A percentile compares a stretch with the other conserved stretches of the same genome.
Conservation (phyloP, 768 basidiomycete species). For the Tulasnella sp. region DNA sequence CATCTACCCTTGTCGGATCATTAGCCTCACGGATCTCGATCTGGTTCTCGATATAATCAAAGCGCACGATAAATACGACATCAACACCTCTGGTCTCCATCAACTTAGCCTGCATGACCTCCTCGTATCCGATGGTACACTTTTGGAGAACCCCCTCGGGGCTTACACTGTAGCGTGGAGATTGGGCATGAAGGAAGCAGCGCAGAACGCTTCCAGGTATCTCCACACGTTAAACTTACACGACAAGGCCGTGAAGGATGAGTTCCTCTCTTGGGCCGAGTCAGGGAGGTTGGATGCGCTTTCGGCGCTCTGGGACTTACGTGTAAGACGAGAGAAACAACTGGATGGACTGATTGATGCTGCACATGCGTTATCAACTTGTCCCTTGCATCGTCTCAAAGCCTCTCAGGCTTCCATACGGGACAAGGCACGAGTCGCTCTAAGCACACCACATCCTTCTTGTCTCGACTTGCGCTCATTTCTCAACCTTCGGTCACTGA, state of each 20-base stretch:
- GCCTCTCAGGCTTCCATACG: no score
- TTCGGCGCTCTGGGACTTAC: no score
- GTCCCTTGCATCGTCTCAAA: no score
- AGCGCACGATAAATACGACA: conserved; percentile 2
- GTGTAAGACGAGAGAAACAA: no score
- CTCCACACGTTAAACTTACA: background rate
- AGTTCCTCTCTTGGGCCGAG: no score
- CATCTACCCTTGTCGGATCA: background rate
- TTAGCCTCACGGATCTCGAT: background rate
- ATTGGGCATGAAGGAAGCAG: background rate
- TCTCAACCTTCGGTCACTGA: no score
- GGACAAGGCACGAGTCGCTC: no score
- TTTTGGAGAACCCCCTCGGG: background rate
- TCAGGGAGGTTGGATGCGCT: no score
- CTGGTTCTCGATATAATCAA: background rate
- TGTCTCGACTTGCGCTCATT: no score
- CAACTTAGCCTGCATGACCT: background rate
- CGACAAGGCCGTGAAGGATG: background rate
- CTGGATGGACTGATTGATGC: no score
- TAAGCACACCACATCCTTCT: no score
- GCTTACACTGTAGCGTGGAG: conserved; percentile 1
- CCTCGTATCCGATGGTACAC: background rate
- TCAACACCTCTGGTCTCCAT: background rate
- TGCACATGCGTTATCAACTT: no score
- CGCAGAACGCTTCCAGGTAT: background rate